A percentile compares a stretch with the other conserved stretches of the same genome.
Conservation (phyloP, 169 alveolate genomes). For the Cryptosporidium sp. region DNA sequence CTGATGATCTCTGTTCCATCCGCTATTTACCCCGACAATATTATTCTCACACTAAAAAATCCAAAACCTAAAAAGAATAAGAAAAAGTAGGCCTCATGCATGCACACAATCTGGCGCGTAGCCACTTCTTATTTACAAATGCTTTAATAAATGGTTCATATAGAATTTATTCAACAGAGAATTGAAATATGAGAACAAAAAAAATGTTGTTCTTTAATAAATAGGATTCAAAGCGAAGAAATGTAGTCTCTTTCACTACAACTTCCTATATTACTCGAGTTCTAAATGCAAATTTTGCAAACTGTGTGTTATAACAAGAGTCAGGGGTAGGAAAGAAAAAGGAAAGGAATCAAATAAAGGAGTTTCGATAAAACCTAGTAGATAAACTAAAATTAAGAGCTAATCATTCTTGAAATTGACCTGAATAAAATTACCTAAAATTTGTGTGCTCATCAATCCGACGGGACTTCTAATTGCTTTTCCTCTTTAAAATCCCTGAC, state of each 20-base stretch:
- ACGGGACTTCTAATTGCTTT: neutral
- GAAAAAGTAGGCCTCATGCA: neutral
- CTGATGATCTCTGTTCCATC: conserved; percentile 65
- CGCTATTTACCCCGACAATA: conserved; percentile 63
- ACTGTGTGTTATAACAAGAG: too few relatives aligned
- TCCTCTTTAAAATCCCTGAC: neutral
- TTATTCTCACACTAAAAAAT: conserved; percentile 22
- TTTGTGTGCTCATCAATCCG: neutral
- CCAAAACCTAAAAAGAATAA: conserved; percentile 16
- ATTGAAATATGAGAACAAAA: neutral
- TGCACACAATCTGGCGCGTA: neutral
- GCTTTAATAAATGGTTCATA: neutral
- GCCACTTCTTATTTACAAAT: neutral
- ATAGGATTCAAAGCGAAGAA: neutral
- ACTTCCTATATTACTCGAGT: too few relatives aligned
- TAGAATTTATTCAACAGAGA: neutral
- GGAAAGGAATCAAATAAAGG: neutral
- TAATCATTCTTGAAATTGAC: neutral
- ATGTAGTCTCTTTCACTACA: too few relatives aligned
- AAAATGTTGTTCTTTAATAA: neutral
- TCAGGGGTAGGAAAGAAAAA: neutral
- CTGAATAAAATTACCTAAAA: neutral
- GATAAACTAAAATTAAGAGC: conserved; percentile 11
- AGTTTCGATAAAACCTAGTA: neutral
- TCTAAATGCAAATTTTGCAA: too few relatives aligned